These are phyloP conservation scores for Stentor coeruleus DNA, from an alignment of 73 alveolate species.

Conservation along the genomic window DNA sequence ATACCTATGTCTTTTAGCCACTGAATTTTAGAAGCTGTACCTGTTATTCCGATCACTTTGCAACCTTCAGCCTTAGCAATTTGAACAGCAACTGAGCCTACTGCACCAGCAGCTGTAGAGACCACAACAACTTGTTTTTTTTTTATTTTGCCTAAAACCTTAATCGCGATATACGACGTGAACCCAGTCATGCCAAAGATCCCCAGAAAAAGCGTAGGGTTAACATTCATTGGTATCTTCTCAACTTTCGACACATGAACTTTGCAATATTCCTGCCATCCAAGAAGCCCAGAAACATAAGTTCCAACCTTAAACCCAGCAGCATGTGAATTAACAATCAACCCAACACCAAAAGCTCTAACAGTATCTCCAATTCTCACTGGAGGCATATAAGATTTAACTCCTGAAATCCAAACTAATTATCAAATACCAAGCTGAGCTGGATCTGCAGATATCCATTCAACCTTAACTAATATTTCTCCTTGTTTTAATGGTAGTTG, in stretches of 20 bases:
- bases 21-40: constrained; percentile 23
- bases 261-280: constrained; percentile 22
- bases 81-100: constrained; percentile 31
- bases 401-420: neutral
- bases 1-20: constrained; percentile 22
- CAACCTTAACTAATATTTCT: constrained; percentile 10
- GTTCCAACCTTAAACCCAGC: constrained; percentile 4
- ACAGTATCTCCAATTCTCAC: neutral
- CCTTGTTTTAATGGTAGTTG: neutral
- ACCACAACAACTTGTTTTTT: constrained; percentile 16
- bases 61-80: constrained; percentile 25
- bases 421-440: neutral
- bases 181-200: constrained; percentile 23
- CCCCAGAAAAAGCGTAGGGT: constrained; percentile 21
- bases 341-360: neutral
- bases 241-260: neutral
- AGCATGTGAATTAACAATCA: neutral
- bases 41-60: constrained; percentile 30
- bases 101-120: constrained; percentile 38
- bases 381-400: neutral
- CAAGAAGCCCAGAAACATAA: constrained; percentile 23
- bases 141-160: constrained; percentile 13
- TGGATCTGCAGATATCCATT: neutral
- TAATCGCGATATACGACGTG: constrained; percentile 27
- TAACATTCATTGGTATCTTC: neutral